phyloP scores from a whole-genome alignment of 192 early-diverging fungal genomes.

The Entrophospora sp. region DNA sequence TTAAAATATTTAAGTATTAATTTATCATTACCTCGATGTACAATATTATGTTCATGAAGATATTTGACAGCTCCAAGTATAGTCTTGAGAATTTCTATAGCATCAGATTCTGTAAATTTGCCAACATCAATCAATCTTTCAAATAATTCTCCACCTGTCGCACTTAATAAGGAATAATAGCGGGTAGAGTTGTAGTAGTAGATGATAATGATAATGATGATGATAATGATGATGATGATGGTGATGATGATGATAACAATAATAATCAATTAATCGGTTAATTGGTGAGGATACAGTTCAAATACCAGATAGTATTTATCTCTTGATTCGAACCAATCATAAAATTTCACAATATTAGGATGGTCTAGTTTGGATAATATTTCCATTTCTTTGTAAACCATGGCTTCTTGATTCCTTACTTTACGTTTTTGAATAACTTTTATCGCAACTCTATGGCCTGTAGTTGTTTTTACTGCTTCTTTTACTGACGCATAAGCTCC shows the following conservation, averaged over 20 bases:
- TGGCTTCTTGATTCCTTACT: conserved; percentile 70
- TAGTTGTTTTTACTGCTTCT: conserved; percentile 54
- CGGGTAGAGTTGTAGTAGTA: no score
- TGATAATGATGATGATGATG: no score
- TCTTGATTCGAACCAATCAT: conserved; percentile 70
- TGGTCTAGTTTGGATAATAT: conserved; percentile 77
- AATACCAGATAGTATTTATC: conserved; percentile 71
- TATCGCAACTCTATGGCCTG: conserved; percentile 72
- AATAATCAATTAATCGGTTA: background rate
- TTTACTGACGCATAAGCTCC: conserved; percentile 72
- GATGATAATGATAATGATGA: no score
- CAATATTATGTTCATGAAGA: conserved; percentile 78
- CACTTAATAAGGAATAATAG: no score
- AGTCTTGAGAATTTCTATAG: conserved; percentile 61
- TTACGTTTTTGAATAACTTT: conserved; percentile 89
- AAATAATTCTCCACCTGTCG: conserved; percentile 84
- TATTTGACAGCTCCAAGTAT: conserved; percentile 73
- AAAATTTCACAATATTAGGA: conserved; percentile 81
- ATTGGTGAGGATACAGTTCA: conserved; percentile 43
- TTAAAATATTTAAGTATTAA: background rate
- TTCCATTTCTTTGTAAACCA: conserved; percentile 89
- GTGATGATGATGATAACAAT: no score
- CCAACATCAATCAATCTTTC: conserved; percentile 71
- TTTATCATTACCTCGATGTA: conserved; percentile 59
- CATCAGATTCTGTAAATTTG: conserved; percentile 75